Conservation (phyloP, 106 monocot genomes). For the Apostasia shenzhenica region DNA sequence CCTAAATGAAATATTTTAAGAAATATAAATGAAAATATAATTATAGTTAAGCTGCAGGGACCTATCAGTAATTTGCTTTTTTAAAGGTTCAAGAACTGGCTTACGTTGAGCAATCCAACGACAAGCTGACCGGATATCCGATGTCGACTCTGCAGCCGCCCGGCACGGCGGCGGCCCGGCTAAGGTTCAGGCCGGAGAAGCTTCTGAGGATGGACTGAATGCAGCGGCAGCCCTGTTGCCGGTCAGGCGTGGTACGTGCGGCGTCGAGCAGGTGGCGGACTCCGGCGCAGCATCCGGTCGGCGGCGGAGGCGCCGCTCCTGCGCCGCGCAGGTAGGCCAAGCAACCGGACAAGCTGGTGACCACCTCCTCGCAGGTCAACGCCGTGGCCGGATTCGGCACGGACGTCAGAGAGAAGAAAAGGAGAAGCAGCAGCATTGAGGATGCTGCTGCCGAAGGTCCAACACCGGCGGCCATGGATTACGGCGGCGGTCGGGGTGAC, state of each 20-base stretch:
- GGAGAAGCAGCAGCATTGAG: background rate
- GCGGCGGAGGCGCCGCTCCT: background rate
- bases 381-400: background rate
- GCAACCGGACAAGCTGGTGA: background rate
- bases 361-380: background rate
- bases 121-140: background rate
- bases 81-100: too few relatives aligned
- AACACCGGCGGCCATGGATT: too few relatives aligned
- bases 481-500: too few relatives aligned
- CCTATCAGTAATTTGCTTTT: too few relatives aligned
- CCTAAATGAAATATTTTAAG: too few relatives aligned
- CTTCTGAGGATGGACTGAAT: background rate
- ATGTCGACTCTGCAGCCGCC: background rate
- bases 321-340: background rate
- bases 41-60: too few relatives aligned
- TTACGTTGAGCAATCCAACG: constrained; percentile 7
- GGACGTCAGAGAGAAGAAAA: background rate
- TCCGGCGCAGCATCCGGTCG: constrained; percentile 1
- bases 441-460: too few relatives aligned
- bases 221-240: constrained; percentile 1
- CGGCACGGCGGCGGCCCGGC: background rate
- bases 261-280: background rate
- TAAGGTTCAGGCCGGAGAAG: background rate
- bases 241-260: background rate
- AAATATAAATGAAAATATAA: too few relatives aligned